These are phyloP conservation scores for Endocalyx cinctus DNA, from an alignment of 2,329 filamentous ascomycete genomes.

Conservation along the genomic window DNA sequence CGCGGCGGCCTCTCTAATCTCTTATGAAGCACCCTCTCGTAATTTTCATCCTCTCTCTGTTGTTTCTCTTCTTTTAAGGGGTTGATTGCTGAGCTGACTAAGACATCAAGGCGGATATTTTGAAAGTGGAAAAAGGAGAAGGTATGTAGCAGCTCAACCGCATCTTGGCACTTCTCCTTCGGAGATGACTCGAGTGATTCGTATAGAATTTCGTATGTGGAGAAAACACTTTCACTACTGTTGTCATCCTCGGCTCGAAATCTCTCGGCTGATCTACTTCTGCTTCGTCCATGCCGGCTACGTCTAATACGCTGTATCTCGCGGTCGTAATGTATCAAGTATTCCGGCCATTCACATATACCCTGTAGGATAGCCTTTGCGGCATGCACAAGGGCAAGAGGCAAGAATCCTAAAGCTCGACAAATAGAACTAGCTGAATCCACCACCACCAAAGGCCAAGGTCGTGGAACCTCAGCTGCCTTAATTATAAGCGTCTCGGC, in stretches of 20 bases:
- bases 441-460: slow-evolving; percentile 1
- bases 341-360: slow-evolving; percentile 1
- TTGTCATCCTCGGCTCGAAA: slow-evolving; percentile 3
- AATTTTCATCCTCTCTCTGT: neutral
- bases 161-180: slow-evolving; percentile 5
- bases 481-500: slow-evolving; percentile 24
- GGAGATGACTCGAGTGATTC: neutral
- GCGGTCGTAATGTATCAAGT: slow-evolving; percentile 1
- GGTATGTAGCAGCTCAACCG: slow-evolving; percentile 8
- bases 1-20: neutral
- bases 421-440: slow-evolving; percentile 6
- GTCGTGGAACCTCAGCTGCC: slow-evolving; percentile 10
- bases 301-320: slow-evolving; percentile 1
- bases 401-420: slow-evolving; percentile 3
- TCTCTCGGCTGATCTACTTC: slow-evolving; percentile 1
- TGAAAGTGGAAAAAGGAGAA: slow-evolving; percentile 11
- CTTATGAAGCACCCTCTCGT: neutral
- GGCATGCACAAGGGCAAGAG: slow-evolving; percentile 5
- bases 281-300: neutral
- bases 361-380: slow-evolving; percentile 1
- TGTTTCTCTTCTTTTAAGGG: slow-evolving; percentile 2
- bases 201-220: slow-evolving; percentile 8
- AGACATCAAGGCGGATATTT: slow-evolving; percentile 9
- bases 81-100: slow-evolving; percentile 7
- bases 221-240: slow-evolving; percentile 6